Evolutionary conservation across 306 rosid species (phyloP), one percentile per base, ranked within the genome.

Genomic region (Quercus alba): DNA sequence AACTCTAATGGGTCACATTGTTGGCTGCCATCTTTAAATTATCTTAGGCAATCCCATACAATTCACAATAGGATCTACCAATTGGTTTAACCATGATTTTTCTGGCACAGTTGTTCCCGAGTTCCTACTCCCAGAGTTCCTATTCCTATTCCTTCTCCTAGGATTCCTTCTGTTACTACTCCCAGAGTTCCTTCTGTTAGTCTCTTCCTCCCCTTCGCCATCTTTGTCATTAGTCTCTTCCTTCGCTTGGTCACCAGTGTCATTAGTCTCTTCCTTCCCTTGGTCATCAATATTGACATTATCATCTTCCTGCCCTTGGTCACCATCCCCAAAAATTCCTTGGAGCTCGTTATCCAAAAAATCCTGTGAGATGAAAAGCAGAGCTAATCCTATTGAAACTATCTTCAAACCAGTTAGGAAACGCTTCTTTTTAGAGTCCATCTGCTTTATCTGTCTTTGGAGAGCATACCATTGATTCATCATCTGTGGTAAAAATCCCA

Each of bases 401-500:
- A 90, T 51, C 76, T 84, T 88, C 68, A 93, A 78, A 52, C 99
- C 97, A 25, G 5, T 76, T 1, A 82, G 35, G 83, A 86, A 84
- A 35, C 91, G 89, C 26, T 87, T 87, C 70, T 76, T 91, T n/a
- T 81, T 76, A 59, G 86, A 84, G 85, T 94, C 97, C 15, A 94
- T 85, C 13, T 72, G 74, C 87, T 73, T 84, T 81, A 86, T 89
- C 56, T 93, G 94, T 78, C 66, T 78, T 64, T 86, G 90, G 84
- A 94, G 77, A 21, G 95, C 91, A 91, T 85, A 86, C 97, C 95
- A 94, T 74, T 92, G 97, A 76, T 86, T 93, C 3, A 72, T 68
- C 31, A 93, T 78, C 66, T 88, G 97, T 1, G 95, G 70, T 70
- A 81, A 72, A 78, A 85, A 92, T 62, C 86, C 89, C 19, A 87